Base-by-base conservation (phyloP, 257 asterid species). In the Lavandula angustifolia region DNA sequence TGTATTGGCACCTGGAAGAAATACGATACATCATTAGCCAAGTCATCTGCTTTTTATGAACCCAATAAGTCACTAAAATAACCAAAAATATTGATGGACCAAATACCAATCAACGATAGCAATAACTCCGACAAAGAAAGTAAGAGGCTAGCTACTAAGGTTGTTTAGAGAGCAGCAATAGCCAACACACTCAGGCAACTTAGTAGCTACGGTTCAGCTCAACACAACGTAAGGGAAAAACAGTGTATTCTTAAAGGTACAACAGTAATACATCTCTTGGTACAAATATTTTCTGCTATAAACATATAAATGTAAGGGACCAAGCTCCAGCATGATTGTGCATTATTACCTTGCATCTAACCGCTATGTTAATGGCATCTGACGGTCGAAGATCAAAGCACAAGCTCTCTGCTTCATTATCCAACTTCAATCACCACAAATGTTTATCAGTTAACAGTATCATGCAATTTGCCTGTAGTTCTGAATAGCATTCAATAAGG, bases 301-400 rank as follows among this genome's bases (percentile, higher is more conserved):
- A 4, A 7, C 5, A 7, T 34, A 34, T 1, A 34, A 34, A 34
- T 1, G 41, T 8, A 17, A 31, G 27, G 22, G 49, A 32, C 17
- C 3, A 4, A 5, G 31, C 10, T 22, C 16, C 42, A 13, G 3
- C 7, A 16, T 58, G 41, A 37, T 1, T 10, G 1, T 17, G 46
- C 42, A 44, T 42, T 33, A n/a, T 68, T 78, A 92, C 98, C 99
- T 89, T 87, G 94, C 96, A 89, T 84, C 90, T 89, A 62, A 92
- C 97, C 6, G 95, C 99, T 66, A 92, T 92, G 78, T 92, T 94
- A 64, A 94, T 94, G 67, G 99, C 99, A 82, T 94, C 99, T 0
- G 96, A 94, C 41, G 99, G 99, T 14, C 97, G 94, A 60, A 92
- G 89, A 77, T 92, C 99, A 55, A 92, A 84, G 80, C 87, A 78